Evolutionary conservation across 768 basidiomycete genomes (phyloP), one percentile per base, ranked within the genome.

Genomic region (Dacryopinax spathularia): DNA sequence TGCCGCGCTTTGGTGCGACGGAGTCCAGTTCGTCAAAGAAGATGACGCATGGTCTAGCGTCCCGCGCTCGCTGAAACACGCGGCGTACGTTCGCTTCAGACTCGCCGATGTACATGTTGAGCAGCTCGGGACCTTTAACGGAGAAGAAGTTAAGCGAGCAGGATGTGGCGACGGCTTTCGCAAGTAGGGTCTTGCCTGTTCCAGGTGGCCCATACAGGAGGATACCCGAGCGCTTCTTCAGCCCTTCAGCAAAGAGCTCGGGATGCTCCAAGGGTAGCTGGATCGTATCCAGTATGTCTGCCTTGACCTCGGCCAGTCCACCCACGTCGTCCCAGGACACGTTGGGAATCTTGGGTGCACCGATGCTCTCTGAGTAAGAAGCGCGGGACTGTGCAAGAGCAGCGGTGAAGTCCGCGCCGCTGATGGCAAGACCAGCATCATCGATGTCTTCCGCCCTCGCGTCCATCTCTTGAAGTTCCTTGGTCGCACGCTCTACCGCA

Each of bases 71-170:
- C 71, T 94, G 90, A 73, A 97, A 97, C 1, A 97, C 85, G 16
- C 86, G 80, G 15, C 96, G 83, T 37, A 99, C 94, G 74, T 98
- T 99, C 65, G 97, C 96, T 74, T 97, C 94, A 12, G 91, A 94
- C 75, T 96, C 94, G 64, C 94, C 94, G 69, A 97, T 95, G 75
- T 95, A 97, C 94, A 97, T 97, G 75, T 95, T 95, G 60, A 96
- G 82, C 35, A 97, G 76, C 70, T 97, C 94, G 2, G 94, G 94
- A 0, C 94, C 94, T 73, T 97, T 96, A 69, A 96, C 84, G n/a
- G 91, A 94, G 76, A 97, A 88, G 75, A 97, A 96, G 73, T 96
- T 96, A 67, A 96, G 80, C 27, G 91, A 87, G 72, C 89, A 96
- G 1, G 91, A 91, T 0, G 93, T 96, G 25, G 94, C 94, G 37